Evolutionary conservation across 1,284 basidiomycete species (phyloP), one percentile per base, ranked within the genome.

Genomic region (Marasmius oreades): DNA sequence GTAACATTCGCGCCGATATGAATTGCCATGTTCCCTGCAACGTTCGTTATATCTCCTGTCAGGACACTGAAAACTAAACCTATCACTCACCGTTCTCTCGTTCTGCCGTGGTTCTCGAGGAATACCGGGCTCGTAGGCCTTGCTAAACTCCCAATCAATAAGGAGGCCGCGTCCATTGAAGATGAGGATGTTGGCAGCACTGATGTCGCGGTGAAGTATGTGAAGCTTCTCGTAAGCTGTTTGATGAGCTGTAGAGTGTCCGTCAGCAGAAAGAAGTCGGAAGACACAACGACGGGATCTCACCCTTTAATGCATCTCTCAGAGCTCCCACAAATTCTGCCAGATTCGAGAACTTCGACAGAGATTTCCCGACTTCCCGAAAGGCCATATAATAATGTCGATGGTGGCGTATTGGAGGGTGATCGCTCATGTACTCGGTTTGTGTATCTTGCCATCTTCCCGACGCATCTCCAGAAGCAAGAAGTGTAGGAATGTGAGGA

Each of bases 11-110:
- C 28, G 44, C 44, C 2, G 44, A n/a, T 18, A 45, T 45, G 44
- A 45, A 45, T 45, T 45, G 44, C 44, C 44, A 45, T 45, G 44
- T 45, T 45, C 44, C 44, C 44, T 45, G 4, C 20, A 31, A 31
- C 2, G 20, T 45, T n/a, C 22, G 5, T 4, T n/a, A 28, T 2
- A 22, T 12, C 14, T 24, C 10, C 12, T 28, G 26, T 2, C 31
- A 47, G 5, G 5, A 16, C 44, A n/a, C 10, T 22, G 31, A 28
- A 28, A 50, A 20, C 18, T n/a, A n/a, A n/a, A n/a, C n/a, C n/a
- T 16, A 18, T 28, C 8, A 31, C 47, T 28, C 26, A 34, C 47
- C 16, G 47, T 50, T n/a, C 47, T 28, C 26, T 50, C 47, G 5
- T 28, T 28, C 24, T 50, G 47, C 10, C 47, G 47, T 3, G 47